phyloP scores from a whole-genome alignment of 108 stramenopile species.

The Epithemia pelagica region DNA sequence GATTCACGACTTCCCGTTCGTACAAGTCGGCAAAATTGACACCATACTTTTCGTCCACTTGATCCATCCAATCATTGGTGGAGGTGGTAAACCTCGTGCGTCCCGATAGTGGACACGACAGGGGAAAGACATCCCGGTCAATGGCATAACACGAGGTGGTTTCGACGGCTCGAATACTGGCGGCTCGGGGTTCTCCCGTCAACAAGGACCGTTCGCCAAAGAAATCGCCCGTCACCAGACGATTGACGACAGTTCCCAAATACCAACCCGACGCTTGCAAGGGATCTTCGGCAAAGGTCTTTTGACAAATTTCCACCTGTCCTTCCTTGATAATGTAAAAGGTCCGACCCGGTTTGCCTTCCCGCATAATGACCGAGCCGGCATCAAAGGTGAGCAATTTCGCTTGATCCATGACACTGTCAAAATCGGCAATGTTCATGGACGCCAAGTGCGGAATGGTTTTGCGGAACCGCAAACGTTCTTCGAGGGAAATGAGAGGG shows the following conservation, averaged over 20 bases:
- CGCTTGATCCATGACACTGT: constrained; percentile 52
- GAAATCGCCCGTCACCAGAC: constrained; percentile 60
- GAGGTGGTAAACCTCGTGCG: constrained; percentile 39
- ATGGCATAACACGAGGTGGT: constrained; percentile 63
- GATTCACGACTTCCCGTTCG: constrained; percentile 32
- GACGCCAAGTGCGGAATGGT: constrained; percentile 53
- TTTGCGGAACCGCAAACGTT: constrained; percentile 21
- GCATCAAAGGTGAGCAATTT: constrained; percentile 61
- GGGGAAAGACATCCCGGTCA: constrained; percentile 65
- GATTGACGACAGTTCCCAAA: constrained; percentile 68
- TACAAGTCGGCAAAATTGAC: constrained; percentile 45
- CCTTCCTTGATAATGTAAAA: constrained; percentile 84
- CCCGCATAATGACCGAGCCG: constrained; percentile 69
- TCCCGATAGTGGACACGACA: constrained; percentile 59
- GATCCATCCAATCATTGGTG: constrained; percentile 33
- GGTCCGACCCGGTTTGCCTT: constrained; percentile 64
- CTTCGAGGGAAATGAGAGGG: neutral
- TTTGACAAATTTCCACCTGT: constrained; percentile 76
- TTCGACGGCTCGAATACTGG: constrained; percentile 64
- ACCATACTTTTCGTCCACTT: constrained; percentile 69
- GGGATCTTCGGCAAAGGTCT: constrained; percentile 74
- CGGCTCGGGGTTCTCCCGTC: constrained; percentile 86
- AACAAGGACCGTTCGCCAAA: constrained; percentile 90
- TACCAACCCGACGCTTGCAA: constrained; percentile 53
- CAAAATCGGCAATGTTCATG: constrained; percentile 62